A percentile compares a stretch with the other conserved stretches of the same genome.
These are phyloP conservation scores for Trichoderma polysporum DNA, from an alignment of 2,329 filamentous ascomycete species.

Conservation along the genomic window DNA sequence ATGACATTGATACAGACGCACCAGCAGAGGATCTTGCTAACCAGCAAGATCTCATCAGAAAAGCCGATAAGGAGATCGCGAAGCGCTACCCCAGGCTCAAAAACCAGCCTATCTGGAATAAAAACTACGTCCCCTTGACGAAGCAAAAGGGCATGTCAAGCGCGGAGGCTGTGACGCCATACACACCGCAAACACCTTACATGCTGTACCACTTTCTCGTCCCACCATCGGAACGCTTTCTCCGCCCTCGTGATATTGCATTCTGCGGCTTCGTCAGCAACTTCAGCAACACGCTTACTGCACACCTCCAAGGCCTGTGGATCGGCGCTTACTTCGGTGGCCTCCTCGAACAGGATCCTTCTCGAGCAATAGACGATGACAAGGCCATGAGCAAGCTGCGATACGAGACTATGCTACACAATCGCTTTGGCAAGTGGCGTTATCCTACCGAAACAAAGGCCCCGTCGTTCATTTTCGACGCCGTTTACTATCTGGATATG, in stretches of 20 bases:
- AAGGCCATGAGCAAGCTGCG: slow-evolving; percentile 43
- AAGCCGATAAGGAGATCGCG: slow-evolving; percentile 55
- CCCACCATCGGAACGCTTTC: slow-evolving; percentile 38
- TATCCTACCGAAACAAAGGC: slow-evolving; percentile 61
- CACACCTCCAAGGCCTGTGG: slow-evolving; percentile 58
- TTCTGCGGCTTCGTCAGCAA: slow-evolving; percentile 46
- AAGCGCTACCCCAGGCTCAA: slow-evolving; percentile 52
- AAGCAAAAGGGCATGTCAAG: slow-evolving; percentile 39
- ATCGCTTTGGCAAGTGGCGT: slow-evolving; percentile 68
- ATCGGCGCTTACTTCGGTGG: slow-evolving; percentile 60
- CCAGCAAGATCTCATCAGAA: slow-evolving; percentile 37
- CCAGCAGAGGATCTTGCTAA: slow-evolving; percentile 36
- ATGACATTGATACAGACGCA: slow-evolving; percentile 28
- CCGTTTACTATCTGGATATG: slow-evolving; percentile 69
- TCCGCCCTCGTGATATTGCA: slow-evolving; percentile 41
- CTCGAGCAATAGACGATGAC: slow-evolving; percentile 17
- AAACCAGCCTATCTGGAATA: slow-evolving; percentile 51
- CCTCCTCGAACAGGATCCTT: slow-evolving; percentile 28
- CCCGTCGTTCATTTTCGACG: slow-evolving; percentile 75
- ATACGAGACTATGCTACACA: slow-evolving; percentile 61
- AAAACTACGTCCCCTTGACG: slow-evolving; percentile 44
- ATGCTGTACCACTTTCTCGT: slow-evolving; percentile 48
- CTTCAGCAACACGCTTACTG: slow-evolving; percentile 40
- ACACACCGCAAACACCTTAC: slow-evolving; percentile 37
- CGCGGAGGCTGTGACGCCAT: slow-evolving; percentile 30